Conservation (phyloP, 2,329 filamentous ascomycete species). For the Gliomastix tumulicola region DNA sequence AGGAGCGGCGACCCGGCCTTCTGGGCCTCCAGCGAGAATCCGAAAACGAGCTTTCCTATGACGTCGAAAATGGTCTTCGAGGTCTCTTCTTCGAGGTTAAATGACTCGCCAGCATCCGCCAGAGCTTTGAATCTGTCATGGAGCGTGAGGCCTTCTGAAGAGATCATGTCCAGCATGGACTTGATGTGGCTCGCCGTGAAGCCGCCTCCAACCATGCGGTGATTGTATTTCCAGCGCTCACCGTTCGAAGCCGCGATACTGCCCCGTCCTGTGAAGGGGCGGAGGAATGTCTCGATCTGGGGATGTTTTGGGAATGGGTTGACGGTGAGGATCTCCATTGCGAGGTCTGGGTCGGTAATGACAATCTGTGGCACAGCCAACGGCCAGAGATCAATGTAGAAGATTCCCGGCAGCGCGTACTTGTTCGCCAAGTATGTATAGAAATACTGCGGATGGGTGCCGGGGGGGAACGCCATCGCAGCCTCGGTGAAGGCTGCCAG, state of each 20-base stretch:
- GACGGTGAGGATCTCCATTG: conserved; percentile 12
- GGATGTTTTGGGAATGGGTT: conserved; percentile 12
- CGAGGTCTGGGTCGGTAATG: conserved; percentile 14
- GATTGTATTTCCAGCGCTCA: conserved; percentile 16
- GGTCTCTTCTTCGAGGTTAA: conserved; percentile 13
- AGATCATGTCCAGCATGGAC: conserved; percentile 12
- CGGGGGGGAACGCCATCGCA: conserved; percentile 9
- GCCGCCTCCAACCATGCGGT: conserved; percentile 15
- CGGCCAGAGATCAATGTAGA: conserved; percentile 20
- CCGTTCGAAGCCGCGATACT: conserved; percentile 16
- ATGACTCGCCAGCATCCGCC: conserved; percentile 7
- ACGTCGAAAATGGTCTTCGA: conserved; percentile 15
- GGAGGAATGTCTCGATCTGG: conserved; percentile 6
- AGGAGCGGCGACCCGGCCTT: conserved; percentile 7
- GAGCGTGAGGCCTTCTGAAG: conserved; percentile 9
- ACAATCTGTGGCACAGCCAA: conserved; percentile 14
- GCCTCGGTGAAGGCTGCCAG: conserved; percentile 10
- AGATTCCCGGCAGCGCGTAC: conserved; percentile 16
- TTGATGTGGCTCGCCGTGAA: conserved; percentile 15
- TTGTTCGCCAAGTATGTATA: conserved; percentile 13
- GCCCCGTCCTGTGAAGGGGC: conserved; percentile 11
- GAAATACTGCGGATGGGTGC: conserved; percentile 13
- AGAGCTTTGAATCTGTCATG: conserved; percentile 4
- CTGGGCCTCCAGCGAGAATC: conserved; percentile 10
- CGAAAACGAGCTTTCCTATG: conserved; percentile 13